These are phyloP conservation scores for Trichosporon faecale DNA, from an alignment of 1,284 basidiomycete genomes.

Conservation along the genomic window DNA sequence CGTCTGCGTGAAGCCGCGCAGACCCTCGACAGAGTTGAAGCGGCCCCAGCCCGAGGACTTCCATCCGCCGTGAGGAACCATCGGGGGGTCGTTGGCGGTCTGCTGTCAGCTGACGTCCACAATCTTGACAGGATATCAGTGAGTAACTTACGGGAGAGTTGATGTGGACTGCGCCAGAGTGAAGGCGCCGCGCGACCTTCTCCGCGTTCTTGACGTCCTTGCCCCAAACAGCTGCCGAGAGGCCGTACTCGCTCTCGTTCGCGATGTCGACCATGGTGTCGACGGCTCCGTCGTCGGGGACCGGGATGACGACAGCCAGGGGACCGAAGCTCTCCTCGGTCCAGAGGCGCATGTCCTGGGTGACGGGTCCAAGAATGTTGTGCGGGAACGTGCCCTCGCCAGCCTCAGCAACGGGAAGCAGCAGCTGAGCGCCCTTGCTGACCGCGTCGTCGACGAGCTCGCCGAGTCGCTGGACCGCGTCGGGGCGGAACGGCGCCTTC, in stretches of 20 bases:
- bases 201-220: slow-evolving; percentile 56
- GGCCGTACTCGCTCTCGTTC: slow-evolving; percentile 59
- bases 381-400: slow-evolving; percentile 57
- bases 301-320: slow-evolving; percentile 47
- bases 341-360: slow-evolving; percentile 58
- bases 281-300: slow-evolving; percentile 41
- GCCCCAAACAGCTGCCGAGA: slow-evolving; percentile 61
- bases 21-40: slow-evolving; percentile 36
- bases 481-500: slow-evolving; percentile 56
- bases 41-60: slow-evolving; percentile 35
- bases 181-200: slow-evolving; percentile 57
- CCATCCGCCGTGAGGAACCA: slow-evolving; percentile 27
- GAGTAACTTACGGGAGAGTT: slow-evolving; percentile 21
- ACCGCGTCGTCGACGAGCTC: slow-evolving; percentile 58
- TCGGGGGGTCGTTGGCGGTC: slow-evolving; percentile 20
- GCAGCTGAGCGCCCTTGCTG: slow-evolving; percentile 56
- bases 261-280: slow-evolving; percentile 55
- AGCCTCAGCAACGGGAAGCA: slow-evolving; percentile 10
- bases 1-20: slow-evolving; percentile 25
- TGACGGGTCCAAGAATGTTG: slow-evolving; percentile 58
- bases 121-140: not conserved
- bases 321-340: slow-evolving; percentile 63
- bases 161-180: slow-evolving; percentile 32
- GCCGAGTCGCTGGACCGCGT: slow-evolving; percentile 58
- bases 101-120: not conserved